Conservation (phyloP, 768 basidiomycete genomes). For the Cystofilobasidium macerans region DNA sequence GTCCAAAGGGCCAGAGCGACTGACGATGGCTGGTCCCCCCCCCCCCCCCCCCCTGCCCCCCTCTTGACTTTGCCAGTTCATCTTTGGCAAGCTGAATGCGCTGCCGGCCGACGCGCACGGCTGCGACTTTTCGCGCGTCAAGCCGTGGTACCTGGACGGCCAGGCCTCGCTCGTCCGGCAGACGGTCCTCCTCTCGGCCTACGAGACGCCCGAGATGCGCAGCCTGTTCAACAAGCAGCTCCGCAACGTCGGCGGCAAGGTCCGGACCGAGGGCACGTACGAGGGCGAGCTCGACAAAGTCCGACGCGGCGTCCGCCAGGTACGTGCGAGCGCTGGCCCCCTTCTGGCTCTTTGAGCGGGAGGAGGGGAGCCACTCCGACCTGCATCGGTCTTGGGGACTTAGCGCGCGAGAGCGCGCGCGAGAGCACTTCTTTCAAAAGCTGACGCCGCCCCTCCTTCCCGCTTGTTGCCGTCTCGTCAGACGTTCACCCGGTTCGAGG, state of each 20-base stretch:
- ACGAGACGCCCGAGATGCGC: conserved; percentile 80
- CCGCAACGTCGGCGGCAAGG: conserved; percentile 74
- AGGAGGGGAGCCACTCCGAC: too few relatives aligned
- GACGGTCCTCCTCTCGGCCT: conserved; percentile 71
- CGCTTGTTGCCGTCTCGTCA: conserved; percentile 33
- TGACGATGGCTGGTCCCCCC: too few relatives aligned
- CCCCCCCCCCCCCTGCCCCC: conserved; percentile 24
- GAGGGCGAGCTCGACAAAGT: conserved; percentile 54
- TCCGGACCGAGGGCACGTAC: conserved; percentile 59
- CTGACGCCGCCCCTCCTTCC: too few relatives aligned
- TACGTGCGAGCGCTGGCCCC: conserved; percentile 35
- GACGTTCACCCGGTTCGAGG: conserved; percentile 67
- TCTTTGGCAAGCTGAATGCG: conserved; percentile 72
- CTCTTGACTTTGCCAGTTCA: conserved; percentile 47
- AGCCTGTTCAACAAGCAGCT: conserved; percentile 62
- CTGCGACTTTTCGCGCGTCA: conserved; percentile 90
- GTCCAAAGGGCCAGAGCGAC: too few relatives aligned
- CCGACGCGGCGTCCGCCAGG: conserved; percentile 73
- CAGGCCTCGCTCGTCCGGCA: conserved; percentile 83
- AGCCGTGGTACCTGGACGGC: conserved; percentile 94
- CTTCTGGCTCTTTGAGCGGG: not conserved
- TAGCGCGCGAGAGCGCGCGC: too few relatives aligned
- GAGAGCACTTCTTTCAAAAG: not conserved
- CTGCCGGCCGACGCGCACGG: conserved; percentile 88
- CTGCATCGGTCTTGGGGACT: not conserved